Base-by-base conservation (phyloP, 345 rosid genomes). In the Punica granatum region DNA sequence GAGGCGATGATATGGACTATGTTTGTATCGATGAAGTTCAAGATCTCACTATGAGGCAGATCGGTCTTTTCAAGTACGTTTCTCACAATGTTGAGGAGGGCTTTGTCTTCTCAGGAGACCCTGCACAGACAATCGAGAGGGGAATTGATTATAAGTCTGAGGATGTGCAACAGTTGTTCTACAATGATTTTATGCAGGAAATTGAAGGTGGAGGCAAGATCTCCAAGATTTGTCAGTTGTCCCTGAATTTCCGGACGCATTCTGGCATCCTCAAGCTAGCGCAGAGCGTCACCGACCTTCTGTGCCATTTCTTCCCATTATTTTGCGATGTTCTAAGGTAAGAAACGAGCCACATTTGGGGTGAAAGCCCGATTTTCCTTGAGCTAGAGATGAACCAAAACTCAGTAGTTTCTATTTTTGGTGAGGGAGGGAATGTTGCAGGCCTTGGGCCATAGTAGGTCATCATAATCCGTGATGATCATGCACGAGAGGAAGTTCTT, bases 11-110 rank as follows among this genome's bases (percentile, higher is more conserved):
- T 3, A 70, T 86, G 72, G 72, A 82, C 59, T 86, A 76, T 73
- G 85, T 86, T 42, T 86, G 82, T 46, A 70, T 86, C 15, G 90
- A 86, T 66, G 86, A 86, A 66, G 90, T 86, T 41, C 90, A 86
- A 61, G 90, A 86, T 78, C 86, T 84, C 7, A 77, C 88, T 16
- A 74, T 78, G 82, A 80, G 86, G 16, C 88, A 86, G 60, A 74
- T 84, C 72, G 77, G 82, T 19, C 82, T 86, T n/a, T 76, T 84
- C 71, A 80, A 79, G 32, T 69, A 78, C 51, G 61, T 82, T 0
- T 78, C 85, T 65, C 43, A 36, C 39, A 86, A 84, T 64, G 81
- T 73, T 10, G 58, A 60, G 9, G 91, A 77, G 33, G 88, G 90
- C 44, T 82, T 82, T 74, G 82, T 82, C 42, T 86, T 86, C 63